Base-by-base conservation (phyloP, 495 filamentous ascomycete species). In the Penicillium mononematosum region DNA sequence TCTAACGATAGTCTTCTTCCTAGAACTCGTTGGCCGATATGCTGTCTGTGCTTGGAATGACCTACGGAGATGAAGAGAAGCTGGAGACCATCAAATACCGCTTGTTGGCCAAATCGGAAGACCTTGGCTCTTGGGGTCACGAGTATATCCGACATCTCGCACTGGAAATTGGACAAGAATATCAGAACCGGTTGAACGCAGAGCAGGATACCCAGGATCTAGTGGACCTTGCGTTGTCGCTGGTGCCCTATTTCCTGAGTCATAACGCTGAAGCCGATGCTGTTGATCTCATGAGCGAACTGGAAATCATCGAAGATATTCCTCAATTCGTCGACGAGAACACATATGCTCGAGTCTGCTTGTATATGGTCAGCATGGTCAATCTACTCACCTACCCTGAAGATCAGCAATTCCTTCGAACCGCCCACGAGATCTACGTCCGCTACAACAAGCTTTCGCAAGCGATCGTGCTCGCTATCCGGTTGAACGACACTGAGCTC, bases 321-420 rank as follows among this genome's bases (percentile, higher is more conserved):
- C 86, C 89, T 41, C 78, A 87, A 53, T 92, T 91, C 62, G 78
- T 98, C 53, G 94, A 99, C 69, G 88, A 96, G 68, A 89, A 98
- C 71, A 97, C 92, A 31, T 99, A 95, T 66, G 75, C 87, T 25
- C 80, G 94, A 62, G 94, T 96, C 53, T 97, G 93, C 75, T 72
- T 99, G 62, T 99, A 99, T 72, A 96, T 99, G 87, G 91, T 96
- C 63, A 96, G 89, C 79, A 98, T 98, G 91, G 94, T 99, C 50
- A 94, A 93, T 62, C 84, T 98, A 16, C 84, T 99, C 68, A 97
- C 95, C 9, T 96, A 92, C 67, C 94, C 94, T 29, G 94, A 99
- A 76, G 96, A 98, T 68, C 88, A 96, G 68, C 85, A 87, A 69
- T 98, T 98, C 74, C 88, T 99, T 56, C 81, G 81, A 43, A 92